A percentile compares a stretch with the other conserved stretches of the same genome.
Conservation (phyloP, 306 rosid genomes). For the Luffa acutangula region DNA sequence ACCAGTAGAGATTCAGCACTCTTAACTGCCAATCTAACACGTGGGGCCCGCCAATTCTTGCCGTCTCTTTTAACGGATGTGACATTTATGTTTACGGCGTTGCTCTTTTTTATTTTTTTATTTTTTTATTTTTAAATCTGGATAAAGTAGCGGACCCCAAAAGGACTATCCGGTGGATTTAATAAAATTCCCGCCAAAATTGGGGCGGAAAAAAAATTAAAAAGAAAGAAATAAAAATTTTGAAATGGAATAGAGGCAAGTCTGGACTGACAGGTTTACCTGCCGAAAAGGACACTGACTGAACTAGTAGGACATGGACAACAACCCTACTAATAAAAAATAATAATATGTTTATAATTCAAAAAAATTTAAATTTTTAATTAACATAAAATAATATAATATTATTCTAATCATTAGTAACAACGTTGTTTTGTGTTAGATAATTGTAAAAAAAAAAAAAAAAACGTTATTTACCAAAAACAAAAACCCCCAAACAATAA, state of each 20-base stretch:
- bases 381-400: too few relatives aligned
- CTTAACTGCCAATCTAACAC: neutral
- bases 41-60: neutral
- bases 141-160: conserved; percentile 15
- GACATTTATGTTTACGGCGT: neutral
- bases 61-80: conserved; percentile 12
- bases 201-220: neutral
- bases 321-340: neutral
- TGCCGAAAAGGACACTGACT: conserved; percentile 1
- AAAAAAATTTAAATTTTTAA: too few relatives aligned
- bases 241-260: neutral
- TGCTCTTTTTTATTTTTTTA: neutral
- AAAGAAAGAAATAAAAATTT: neutral
- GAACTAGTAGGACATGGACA: neutral
- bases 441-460: too few relatives aligned
- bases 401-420: too few relatives aligned
- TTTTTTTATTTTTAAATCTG: neutral
- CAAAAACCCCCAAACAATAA: neutral
- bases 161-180: neutral
- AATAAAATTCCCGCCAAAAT: conserved; percentile 12
- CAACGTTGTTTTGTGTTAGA: neutral
- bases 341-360: neutral
- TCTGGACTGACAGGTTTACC: conserved; percentile 1
- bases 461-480: too few relatives aligned
- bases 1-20: neutral